phyloP scores from a whole-genome alignment of 106 monocot species.

The Allium sativum region DNA sequence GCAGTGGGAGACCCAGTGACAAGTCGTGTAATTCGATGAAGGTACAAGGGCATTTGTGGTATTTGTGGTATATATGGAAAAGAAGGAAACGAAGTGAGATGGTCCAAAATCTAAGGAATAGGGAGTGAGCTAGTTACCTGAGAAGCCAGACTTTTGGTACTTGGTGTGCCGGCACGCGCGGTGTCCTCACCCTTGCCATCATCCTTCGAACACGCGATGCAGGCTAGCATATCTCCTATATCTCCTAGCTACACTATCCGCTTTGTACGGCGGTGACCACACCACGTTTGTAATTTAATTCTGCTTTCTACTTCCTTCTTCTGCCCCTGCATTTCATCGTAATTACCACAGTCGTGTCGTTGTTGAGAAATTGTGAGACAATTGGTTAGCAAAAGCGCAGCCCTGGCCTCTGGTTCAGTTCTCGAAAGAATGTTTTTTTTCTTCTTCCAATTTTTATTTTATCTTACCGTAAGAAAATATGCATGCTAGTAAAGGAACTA shows the following conservation, averaged over 20 bases:
- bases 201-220: conserved; percentile 8
- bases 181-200: conserved; percentile 4
- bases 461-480: too few relatives aligned
- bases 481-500: not conserved
- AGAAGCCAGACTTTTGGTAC: conserved; percentile 2
- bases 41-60: not conserved
- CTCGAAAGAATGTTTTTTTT: too few relatives aligned
- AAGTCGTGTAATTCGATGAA: not conserved
- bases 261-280: conserved; percentile 6
- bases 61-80: too few relatives aligned
- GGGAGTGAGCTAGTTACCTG: not conserved
- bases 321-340: not conserved
- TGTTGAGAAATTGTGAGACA: not conserved
- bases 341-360: not conserved
- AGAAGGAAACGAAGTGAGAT: not conserved
- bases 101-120: not conserved
- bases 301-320: not conserved
- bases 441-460: too few relatives aligned
- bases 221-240: conserved; percentile 4
- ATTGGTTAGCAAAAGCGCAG: not conserved
- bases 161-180: conserved; percentile 5
- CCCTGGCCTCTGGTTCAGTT: not conserved
- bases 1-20: conserved; percentile 3
- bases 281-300: not conserved
- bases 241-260: too few relatives aligned